phyloP scores from a whole-genome alignment of 352 stramenopile species.

The Phytopythium aichiense region DNA sequence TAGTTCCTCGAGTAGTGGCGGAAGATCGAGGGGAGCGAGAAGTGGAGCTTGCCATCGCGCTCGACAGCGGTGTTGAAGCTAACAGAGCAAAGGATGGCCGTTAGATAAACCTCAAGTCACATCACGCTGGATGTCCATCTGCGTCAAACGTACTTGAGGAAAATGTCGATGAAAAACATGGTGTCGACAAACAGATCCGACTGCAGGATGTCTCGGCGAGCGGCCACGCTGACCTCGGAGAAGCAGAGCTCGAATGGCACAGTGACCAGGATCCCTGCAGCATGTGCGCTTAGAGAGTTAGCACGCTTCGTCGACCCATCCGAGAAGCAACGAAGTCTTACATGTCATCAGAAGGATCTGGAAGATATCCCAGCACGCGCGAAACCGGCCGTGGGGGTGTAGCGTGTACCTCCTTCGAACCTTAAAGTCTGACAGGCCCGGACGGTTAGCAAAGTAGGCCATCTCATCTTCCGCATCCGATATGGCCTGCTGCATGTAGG shows the following conservation, averaged over 20 bases:
- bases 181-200: slow-evolving; percentile 62
- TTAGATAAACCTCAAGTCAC: background rate
- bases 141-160: slow-evolving; percentile 46
- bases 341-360: slow-evolving; percentile 56
- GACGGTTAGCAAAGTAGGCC: slow-evolving; percentile 55
- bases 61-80: slow-evolving; percentile 80
- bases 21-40: slow-evolving; percentile 49
- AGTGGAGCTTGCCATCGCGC: slow-evolving; percentile 66
- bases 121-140: background rate
- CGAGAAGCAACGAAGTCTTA: slow-evolving; percentile 19
- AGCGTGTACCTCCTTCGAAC: slow-evolving; percentile 39
- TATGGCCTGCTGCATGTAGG: slow-evolving; percentile 7
- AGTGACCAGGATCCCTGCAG: slow-evolving; percentile 50
- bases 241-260: slow-evolving; percentile 77
- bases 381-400: slow-evolving; percentile 56
- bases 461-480: slow-evolving; percentile 61
- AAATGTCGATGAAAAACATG: slow-evolving; percentile 67
- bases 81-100: background rate
- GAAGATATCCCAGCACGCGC: slow-evolving; percentile 56
- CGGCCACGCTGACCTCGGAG: slow-evolving; percentile 20
- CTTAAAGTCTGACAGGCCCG: slow-evolving; percentile 46
- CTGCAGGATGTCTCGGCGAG: slow-evolving; percentile 35
- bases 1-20: slow-evolving; percentile 46
- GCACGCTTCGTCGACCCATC: background rate
- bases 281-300: background rate